Base-by-base conservation (phyloP, 2,329 filamentous ascomycete species). In the Colletotrichum limetticola region DNA sequence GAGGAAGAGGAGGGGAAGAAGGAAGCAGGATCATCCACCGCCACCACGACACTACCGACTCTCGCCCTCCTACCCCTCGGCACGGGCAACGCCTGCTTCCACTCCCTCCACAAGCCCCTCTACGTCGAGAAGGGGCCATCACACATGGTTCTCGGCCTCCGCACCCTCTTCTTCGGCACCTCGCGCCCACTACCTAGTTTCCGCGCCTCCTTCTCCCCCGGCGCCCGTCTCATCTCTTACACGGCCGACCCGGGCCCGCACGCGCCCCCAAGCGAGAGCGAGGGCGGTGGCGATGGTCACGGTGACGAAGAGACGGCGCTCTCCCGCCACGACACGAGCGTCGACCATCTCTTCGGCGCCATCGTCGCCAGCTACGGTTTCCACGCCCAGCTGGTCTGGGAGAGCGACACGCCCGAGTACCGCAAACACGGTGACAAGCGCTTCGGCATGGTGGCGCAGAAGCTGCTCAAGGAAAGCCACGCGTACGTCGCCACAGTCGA, bases 321-420 rank as follows among this genome's bases (percentile, higher is more conserved):
- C 19, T 72, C 77, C 3, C 80, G 81, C 61, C 68, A 81, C n/a
- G 77, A 81, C 37, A 78, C 81, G 11, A 70, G 76, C 1, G 81
- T 86, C 5, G 78, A 80, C 0, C 80, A 82, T 58, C 84, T 93
- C 28, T 89, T 93, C 77, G 95, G 95, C 30, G 93, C 93, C 28
- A 94, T 98, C 26, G 95, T 98, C 2, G 92, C 92, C 57, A 97
- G 93, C 81, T 97, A 97, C 89, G 96, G 94, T 24, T 91, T 98
- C 78, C 96, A 98, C 79, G 94, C 95, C 35, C 91, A 92, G 55
- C 88, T 98, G 4, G 95, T 98, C 26, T 95, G 94, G 77, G 95
- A 98, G 84, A 97, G 94, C 81, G 96, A 98, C 81, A 97, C 95
- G 0, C 86, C 90, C 0, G 92, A 91, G 75, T 96, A 96, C 82